A percentile compares a stretch with the other conserved stretches of the same genome.
Conservation (phyloP, 768 basidiomycete species). For the Lactarius quietus region DNA sequence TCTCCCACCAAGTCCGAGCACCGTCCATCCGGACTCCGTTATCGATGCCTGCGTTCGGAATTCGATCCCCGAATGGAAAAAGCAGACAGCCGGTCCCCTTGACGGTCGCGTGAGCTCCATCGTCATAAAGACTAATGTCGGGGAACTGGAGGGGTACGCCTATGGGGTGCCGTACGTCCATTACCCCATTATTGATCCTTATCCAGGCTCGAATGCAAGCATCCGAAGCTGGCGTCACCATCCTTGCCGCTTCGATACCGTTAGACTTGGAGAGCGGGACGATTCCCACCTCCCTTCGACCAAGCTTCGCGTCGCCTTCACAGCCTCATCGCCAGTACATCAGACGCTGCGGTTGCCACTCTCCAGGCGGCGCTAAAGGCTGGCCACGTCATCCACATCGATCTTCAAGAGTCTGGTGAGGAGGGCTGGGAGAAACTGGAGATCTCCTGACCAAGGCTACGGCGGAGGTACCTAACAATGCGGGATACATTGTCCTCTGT, state of each 20-base stretch:
- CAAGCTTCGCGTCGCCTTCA: conserved; percentile 48
- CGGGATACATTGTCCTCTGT: conserved; percentile 66
- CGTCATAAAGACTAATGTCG: conserved; percentile 35
- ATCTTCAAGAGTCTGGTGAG: conserved; percentile 53
- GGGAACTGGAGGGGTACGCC: conserved; percentile 44
- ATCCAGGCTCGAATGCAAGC: conserved; percentile 24
- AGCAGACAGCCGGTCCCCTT: conserved; percentile 46
- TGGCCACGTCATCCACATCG: conserved; percentile 66
- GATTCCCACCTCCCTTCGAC: conserved; percentile 37
- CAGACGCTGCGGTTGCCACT: conserved; percentile 49
- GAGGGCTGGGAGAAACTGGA: conserved; percentile 59
- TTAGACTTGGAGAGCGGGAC: conserved; percentile 52
- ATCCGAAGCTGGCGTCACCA: conserved; percentile 12
- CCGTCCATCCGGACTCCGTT: conserved; percentile 57
- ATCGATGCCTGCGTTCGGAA: conserved; percentile 66
- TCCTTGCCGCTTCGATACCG: conserved; percentile 59
- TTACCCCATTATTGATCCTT: background rate
- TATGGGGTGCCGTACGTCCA: background rate
- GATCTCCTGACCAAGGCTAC: conserved; percentile 67
- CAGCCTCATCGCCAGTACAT: conserved; percentile 49
- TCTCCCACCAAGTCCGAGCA: conserved; percentile 62
- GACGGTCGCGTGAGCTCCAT: conserved; percentile 48
- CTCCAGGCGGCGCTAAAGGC: conserved; percentile 63
- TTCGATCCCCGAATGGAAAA: conserved; percentile 48
- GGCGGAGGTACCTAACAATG: conserved; percentile 30